Base-by-base conservation (phyloP, 2,329 filamentous ascomycete genomes). In the Colletotrichum sp. region DNA sequence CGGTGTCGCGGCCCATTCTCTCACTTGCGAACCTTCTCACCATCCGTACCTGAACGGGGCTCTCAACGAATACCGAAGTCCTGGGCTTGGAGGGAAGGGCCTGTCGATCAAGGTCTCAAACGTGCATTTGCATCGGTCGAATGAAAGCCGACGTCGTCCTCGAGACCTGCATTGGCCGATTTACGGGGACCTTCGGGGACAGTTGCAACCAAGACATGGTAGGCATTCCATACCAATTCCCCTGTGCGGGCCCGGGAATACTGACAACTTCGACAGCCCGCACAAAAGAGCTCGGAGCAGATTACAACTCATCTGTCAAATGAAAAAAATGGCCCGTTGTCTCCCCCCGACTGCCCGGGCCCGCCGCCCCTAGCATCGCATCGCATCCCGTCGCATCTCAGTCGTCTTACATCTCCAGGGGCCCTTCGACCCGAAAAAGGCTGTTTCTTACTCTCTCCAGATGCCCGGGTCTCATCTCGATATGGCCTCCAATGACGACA, bases 71-170 rank as follows among this genome's bases (percentile, higher is more conserved):
- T 75, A 73, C 78, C 79, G 67, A 72, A 32, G 67, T 52, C 75
- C 71, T 72, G 79, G 79, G 76, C 66, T 67, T 67, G 79, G 79
- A 76, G 74, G 78, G 76, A 60, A 78, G 77, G 77, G 76, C 77
- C 77, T 65, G 78, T 70, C 77, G 77, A 80, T 79, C 78, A 72
- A 34, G 30, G 78, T 75, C 72, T 69, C 71, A 78, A 66, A 66
- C 73, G 65, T 72, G 74, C 76, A 60, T 73, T 60, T 57, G 15
- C 69, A 60, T 74, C 67, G 61, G 71, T 72, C 71, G 71, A 71
- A 67, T 67, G 70, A 77, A 34, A 73, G 43, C 52, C 75, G 26
- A 52, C 60, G 8, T 34, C 32, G 26, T 48, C 38, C 38, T 24
- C 60, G 67, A 77, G 66, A 77, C 76, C 67, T 77, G 74, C 76